Conservation (phyloP, 306 rosid genomes). For the Carpinus fangiana region DNA sequence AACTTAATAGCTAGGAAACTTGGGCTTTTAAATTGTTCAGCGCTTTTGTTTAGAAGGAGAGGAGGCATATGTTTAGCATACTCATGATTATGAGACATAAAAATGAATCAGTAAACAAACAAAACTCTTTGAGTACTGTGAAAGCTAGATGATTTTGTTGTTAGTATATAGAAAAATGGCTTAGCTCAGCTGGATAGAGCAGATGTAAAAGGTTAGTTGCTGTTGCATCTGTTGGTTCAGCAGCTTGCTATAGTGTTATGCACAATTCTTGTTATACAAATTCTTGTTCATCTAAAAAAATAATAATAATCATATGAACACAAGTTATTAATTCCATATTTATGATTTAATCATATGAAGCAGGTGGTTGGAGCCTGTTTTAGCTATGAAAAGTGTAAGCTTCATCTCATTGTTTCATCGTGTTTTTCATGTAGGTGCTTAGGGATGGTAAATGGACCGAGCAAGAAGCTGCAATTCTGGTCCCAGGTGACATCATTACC, state of each 20-base stretch:
- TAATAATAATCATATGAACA: too few relatives aligned
- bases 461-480: conserved; percentile 88
- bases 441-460: conserved; percentile 95
- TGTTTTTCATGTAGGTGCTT: conserved; percentile 58
- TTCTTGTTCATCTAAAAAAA: too few relatives aligned
- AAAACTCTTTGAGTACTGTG: too few relatives aligned
- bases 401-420: conserved; percentile 23
- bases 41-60: not conserved
- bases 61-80: not conserved
- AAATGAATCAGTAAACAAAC: not conserved
- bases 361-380: not conserved
- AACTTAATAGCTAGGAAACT: not conserved
- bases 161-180: too few relatives aligned
- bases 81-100: not conserved
- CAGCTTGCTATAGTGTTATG: too few relatives aligned
- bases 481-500: conserved; percentile 95
- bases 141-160: too few relatives aligned
- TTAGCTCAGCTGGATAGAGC: too few relatives aligned
- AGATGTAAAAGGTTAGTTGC: too few relatives aligned
- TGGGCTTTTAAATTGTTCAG: not conserved
- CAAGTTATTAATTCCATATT: not conserved
- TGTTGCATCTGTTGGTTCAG: too few relatives aligned
- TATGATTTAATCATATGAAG: not conserved
- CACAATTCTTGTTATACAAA: too few relatives aligned
- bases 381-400: conserved; percentile 10